Base-by-base conservation (phyloP, 805 yeast species). In the Kodamaea hsintzibuensis region DNA sequence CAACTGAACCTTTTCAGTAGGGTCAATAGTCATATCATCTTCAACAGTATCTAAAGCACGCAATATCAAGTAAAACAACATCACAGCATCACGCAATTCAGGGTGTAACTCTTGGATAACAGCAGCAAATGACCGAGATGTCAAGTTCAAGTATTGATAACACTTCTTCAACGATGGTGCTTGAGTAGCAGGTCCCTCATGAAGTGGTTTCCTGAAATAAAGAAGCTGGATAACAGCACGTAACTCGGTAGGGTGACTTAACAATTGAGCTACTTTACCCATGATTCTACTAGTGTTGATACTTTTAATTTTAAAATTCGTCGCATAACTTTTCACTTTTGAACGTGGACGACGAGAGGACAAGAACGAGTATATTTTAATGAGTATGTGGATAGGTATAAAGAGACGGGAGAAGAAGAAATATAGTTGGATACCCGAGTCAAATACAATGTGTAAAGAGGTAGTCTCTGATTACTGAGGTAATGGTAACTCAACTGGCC, bases 1-100 rank as follows among this genome's bases (percentile, higher is more conserved):
- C 49, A 91, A 68, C 1, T 95, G 91, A 22, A 91, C 73, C 72
- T 95, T 95, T 55, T 83, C 62, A 17, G 78, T 76, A 4, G 88
- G 85, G 57, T 83, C 86, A 55, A 95, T 74, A 7, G 95, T 82
- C 96, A 91, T 91, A 69, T 95, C 98, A 70, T 95, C 99, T 70
- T 95, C 99, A 53, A 95, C 81, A 1, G 99, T 95, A 67, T 95
- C 99, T 62, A 95, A 81, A 1, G 96, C 99, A 56, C 99, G 82
- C 59, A 95, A 74, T 18, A 91, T 80, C 53, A 95, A 71, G 70
- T 95, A 95, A 72, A 95, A 95, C 5, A 95, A 55, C 91, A 85
- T 85, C 57, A 90, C 81, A 0, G 88, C 89, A 58, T 84, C 84
- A 59, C 96, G 82, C 59, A 95, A 76, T 64, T 91, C 97, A 0